Base-by-base conservation (phyloP, 1,284 basidiomycete genomes). In the Moniliophthora roreri region DNA sequence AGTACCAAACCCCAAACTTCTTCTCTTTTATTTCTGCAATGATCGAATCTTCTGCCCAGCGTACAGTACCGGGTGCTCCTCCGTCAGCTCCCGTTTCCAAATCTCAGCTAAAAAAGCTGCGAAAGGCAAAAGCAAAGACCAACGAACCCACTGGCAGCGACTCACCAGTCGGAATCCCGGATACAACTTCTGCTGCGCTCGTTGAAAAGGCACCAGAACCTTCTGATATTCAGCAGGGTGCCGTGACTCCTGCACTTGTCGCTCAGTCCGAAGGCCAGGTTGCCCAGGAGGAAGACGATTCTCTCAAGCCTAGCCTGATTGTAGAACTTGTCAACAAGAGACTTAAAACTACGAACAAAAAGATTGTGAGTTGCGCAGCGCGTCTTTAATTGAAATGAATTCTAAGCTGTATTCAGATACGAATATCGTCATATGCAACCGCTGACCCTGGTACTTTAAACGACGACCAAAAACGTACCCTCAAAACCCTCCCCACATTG, bases 291-390 rank as follows among this genome's bases (percentile, higher is more conserved):
- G 78, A 79, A 18, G 73, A 74, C 24, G 53, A 62, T 39, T 49
- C 69, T 46, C 63, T 72, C 53, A 88, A 84, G 63, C 69, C 67
- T 8, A 88, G 87, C 59, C 85, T 88, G 9, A 78, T 90, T 52
- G 82, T 87, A 50, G 91, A 94, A 45, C 77, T 93, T 58, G 71
- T 94, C 53, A 77, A 79, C 62, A 93, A 92, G 72, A 80, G 91
- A 44, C 70, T 91, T 62, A 89, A 89, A 60, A 75, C 79, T 37
- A 77, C 90, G 28, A 79, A 77, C 55, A 94, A 94, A 76, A 95
- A 94, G 75, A 89, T 93, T 57, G 93, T 91, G 66, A 62, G 87
- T 80, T 34, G 45, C 7, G 7, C 21, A 21, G 41, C 50, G 56
- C 56, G 44, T 54, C 38, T 38, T 56, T 50, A 26, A 23, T 42